Base-by-base conservation (phyloP, 768 basidiomycete genomes). In the Mycena crocata region DNA sequence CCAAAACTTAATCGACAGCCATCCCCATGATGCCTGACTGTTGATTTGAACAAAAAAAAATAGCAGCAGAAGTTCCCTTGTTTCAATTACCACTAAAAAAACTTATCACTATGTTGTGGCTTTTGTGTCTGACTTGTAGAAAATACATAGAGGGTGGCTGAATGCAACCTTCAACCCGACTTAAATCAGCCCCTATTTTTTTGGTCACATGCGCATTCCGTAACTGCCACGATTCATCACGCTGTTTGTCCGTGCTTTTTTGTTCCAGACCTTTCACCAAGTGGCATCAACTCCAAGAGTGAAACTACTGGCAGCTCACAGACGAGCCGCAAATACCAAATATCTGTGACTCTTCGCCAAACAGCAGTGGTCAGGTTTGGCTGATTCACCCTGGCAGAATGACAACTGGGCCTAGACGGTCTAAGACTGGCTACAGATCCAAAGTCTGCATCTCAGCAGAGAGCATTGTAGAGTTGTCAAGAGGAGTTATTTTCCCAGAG, bases 261-360 rank as follows among this genome's bases (percentile, higher is more conserved):
- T 40, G 8, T 24, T 50, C 21, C 44, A 15, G 10, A 19, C 54
- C 28, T n/a, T 56, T 21, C 28, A 7, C 17, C 39, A 9, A 37
- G 5, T 26, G 26, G 9, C 15, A 7, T 45, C 44, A 9, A 24
- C 44, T 28, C 10, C 54, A 2, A 28, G 3, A n/a, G n/a, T n/a
- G n/a, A n/a, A n/a, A n/a, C n/a, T n/a, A n/a, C n/a, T n/a, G n/a
- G n/a, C n/a, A n/a, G n/a, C n/a, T 45, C 57, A 37, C 24, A 6
- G 59, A 42, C 49, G n/a, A 44, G 61, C 26, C 7, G 40, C 45
- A 58, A 58, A 52, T 57, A 57, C 63, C 56, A 51, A 58, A 64
- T 57, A 58, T 64, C 40, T 48, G 8, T 28, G 7, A 2, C 32
- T 44, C 15, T 28, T 15, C 21, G 19, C 28, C 9, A 10, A 12